Conservation (phyloP, 2,329 filamentous ascomycete genomes). For the Microcera coccophila region DNA sequence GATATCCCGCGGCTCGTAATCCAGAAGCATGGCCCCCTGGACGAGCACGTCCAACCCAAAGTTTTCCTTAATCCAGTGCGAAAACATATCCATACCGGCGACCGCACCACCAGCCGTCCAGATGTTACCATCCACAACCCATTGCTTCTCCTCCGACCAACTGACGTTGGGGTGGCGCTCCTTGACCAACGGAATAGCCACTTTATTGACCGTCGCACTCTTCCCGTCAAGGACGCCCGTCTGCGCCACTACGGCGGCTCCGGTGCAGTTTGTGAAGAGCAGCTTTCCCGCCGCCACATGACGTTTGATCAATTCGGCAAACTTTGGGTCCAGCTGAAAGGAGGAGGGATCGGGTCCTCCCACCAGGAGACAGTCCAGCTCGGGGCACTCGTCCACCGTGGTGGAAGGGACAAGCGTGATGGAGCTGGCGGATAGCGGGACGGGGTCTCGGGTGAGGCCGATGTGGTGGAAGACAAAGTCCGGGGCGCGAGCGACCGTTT, state of each 20-base stretch:
- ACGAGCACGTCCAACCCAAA: conserved; percentile 30
- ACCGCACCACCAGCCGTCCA: conserved; percentile 45
- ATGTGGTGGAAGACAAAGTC: conserved; percentile 35
- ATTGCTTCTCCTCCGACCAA: conserved; percentile 42
- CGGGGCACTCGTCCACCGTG: conserved; percentile 33
- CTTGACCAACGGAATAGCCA: conserved; percentile 27
- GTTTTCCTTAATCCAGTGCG: conserved; percentile 37
- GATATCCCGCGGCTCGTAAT: conserved; percentile 32
- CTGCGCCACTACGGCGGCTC: conserved; percentile 28
- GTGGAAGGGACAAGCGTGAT: conserved; percentile 26
- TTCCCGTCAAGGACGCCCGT: conserved; percentile 41
- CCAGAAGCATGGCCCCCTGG: conserved; percentile 20
- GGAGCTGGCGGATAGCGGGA: conserved; percentile 11
- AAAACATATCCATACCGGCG: conserved; percentile 44
- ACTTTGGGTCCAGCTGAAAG: conserved; percentile 29
- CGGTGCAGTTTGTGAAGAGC: conserved; percentile 38
- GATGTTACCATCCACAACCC: conserved; percentile 43
- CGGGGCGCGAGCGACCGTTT: conserved; percentile 21
- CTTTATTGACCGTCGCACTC: conserved; percentile 41
- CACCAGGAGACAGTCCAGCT: conserved; percentile 36
- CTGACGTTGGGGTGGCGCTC: conserved; percentile 37
- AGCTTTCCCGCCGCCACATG: conserved; percentile 36
- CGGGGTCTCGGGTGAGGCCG: conserved; percentile 28
- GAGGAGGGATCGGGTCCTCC: conserved; percentile 28
- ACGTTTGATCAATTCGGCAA: conserved; percentile 29